These are phyloP conservation scores for Jimgerdemannia flammicorona DNA, from an alignment of 192 early-diverging fungal genomes.

Conservation along the genomic window DNA sequence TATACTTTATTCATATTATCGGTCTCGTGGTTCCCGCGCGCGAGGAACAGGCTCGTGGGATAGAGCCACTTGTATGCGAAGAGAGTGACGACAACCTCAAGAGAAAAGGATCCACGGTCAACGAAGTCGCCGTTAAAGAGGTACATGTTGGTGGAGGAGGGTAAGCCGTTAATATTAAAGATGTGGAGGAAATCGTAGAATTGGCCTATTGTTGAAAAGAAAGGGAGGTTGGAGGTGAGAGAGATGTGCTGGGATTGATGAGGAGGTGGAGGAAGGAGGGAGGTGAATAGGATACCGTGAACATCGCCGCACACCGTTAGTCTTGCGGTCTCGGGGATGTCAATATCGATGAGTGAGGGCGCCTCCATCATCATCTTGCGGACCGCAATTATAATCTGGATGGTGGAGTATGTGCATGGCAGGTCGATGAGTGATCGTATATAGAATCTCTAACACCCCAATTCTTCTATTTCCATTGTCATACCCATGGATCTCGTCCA, in stretches of 20 bases:
- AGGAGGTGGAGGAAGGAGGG: not conserved
- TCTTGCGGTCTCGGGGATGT: slow-evolving; percentile 65
- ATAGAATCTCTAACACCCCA: not conserved
- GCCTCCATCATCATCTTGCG: slow-evolving; percentile 71
- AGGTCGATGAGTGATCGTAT: not conserved
- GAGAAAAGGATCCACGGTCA: slow-evolving; percentile 95
- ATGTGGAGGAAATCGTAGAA: slow-evolving; percentile 98
- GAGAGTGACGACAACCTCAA: slow-evolving; percentile 93
- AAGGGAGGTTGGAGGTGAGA: not conserved
- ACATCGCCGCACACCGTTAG: slow-evolving; percentile 98
- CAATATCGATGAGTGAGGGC: slow-evolving; percentile 82
- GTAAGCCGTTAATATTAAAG: slow-evolving; percentile 89
- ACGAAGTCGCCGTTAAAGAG: slow-evolving; percentile 99
- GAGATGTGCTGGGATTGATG: not conserved
- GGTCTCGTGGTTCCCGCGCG: slow-evolving; percentile 97
- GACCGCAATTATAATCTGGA: slow-evolving; percentile 70
- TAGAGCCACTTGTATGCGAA: slow-evolving; percentile 90
- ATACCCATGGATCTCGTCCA: no score
- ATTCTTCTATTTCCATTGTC: not conserved
- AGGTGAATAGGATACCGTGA: slow-evolving; percentile 53
- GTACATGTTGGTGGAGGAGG: slow-evolving; percentile 78
- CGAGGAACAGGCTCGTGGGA: slow-evolving; percentile 79
- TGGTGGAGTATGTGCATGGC: not conserved
- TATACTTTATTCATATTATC: slow-evolving; percentile 99
- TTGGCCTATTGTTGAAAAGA: slow-evolving; percentile 50